These are phyloP conservation scores for Cercospora sojina DNA, from an alignment of 2,329 filamentous ascomycete genomes.

Conservation along the genomic window DNA sequence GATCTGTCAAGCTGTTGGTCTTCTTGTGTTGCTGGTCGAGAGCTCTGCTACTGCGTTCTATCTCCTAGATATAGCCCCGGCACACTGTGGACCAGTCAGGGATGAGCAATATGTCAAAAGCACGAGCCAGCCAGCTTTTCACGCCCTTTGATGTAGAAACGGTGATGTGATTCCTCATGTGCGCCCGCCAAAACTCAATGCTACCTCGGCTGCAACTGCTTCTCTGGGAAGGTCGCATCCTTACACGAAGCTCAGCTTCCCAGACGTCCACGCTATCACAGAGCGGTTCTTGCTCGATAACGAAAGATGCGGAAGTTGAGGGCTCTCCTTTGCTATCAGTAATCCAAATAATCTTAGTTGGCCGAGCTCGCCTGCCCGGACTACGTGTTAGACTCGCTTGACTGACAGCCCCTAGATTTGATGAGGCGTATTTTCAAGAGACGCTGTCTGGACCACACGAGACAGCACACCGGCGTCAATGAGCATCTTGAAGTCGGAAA, in stretches of 20 bases:
- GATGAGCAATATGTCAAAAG: slow-evolving; percentile 12
- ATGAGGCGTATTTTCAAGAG: neutral
- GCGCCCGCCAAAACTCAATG: slow-evolving; percentile 7
- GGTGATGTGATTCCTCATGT: neutral
- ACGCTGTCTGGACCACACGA: neutral
- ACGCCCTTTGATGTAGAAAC: slow-evolving; percentile 5
- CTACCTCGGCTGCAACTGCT: slow-evolving; percentile 7
- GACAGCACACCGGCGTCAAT: neutral
- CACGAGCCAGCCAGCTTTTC: neutral
- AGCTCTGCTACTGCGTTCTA: neutral
- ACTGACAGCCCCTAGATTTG: neutral
- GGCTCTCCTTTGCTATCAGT: neutral
- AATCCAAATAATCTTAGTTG: neutral
- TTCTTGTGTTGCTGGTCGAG: neutral
- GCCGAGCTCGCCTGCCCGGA: neutral
- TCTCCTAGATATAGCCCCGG: neutral
- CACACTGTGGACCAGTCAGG: slow-evolving; percentile 7
- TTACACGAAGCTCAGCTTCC: neutral
- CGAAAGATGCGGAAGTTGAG: neutral
- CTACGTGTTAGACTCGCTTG: neutral
- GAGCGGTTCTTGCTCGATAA: neutral
- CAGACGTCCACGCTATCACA: neutral
- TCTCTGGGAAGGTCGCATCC: slow-evolving; percentile 3
- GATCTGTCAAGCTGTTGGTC: neutral
- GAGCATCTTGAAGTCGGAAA: too few relatives aligned